phyloP scores from a whole-genome alignment of 2,329 filamentous ascomycete species.

The Tolypocladium sp. region DNA sequence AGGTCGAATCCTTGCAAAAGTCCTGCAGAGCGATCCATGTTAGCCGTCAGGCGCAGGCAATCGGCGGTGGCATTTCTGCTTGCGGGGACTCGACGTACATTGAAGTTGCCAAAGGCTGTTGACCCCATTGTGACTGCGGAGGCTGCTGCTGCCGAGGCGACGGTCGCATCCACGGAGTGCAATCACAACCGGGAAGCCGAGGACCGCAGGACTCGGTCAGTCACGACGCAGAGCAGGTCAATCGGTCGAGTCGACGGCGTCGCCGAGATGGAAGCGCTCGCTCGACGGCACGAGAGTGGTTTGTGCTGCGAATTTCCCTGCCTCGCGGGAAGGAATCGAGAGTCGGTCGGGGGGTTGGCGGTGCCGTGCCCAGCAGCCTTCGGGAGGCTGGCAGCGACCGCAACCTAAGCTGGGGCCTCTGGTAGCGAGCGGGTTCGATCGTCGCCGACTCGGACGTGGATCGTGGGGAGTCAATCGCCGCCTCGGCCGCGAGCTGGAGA shows the following conservation, averaged over 20 bases:
- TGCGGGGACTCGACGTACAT: slow-evolving; percentile 29
- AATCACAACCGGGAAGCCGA: slow-evolving; percentile 1
- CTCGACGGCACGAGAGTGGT: neutral
- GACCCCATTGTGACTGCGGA: slow-evolving; percentile 42
- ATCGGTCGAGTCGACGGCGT: neutral
- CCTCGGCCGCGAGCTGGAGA: neutral
- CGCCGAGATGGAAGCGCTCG: neutral
- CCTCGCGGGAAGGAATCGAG: neutral
- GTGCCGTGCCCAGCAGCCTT: neutral
- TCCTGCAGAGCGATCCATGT: slow-evolving; percentile 38
- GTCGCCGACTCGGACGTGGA: neutral
- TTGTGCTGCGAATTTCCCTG: neutral
- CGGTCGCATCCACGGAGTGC: neutral
- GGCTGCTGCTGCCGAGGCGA: slow-evolving; percentile 3
- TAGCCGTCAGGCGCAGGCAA: slow-evolving; percentile 8
- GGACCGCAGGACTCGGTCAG: neutral
- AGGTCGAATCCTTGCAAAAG: slow-evolving; percentile 76
- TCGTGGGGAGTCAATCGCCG: neutral
- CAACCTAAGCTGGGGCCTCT: neutral
- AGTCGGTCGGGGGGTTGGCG: neutral
- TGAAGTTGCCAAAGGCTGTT: slow-evolving; percentile 52
- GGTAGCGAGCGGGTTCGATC: neutral
- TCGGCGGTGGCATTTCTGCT: neutral
- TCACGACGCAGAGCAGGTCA: neutral
- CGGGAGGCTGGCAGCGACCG: neutral